Conservation (phyloP, 257 asterid species). For the Nicotiana sylvestris region DNA sequence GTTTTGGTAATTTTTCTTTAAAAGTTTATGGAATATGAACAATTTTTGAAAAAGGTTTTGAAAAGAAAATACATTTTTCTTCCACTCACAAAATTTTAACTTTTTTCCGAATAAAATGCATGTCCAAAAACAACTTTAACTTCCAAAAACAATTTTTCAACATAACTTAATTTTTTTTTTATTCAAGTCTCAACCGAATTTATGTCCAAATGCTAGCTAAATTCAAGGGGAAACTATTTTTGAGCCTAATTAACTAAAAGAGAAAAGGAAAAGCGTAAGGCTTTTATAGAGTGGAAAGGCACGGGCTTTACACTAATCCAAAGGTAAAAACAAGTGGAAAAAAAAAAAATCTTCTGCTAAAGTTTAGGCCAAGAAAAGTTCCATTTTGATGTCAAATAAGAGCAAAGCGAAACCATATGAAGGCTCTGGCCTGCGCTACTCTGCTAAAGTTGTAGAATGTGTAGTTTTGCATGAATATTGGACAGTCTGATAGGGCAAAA, state of each 20-base stretch:
- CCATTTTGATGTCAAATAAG: background rate
- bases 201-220: background rate
- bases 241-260: background rate
- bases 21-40: no score
- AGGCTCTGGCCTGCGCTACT: background rate
- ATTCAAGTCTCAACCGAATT: no score
- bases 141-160: no score
- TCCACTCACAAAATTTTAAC: no score
- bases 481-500: background rate
- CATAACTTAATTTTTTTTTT: no score
- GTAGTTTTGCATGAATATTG: background rate
- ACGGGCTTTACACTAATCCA: background rate
- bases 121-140: no score
- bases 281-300: background rate
- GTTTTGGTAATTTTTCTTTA: no score
- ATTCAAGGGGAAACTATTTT: background rate
- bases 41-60: no score
- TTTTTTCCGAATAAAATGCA: no score
- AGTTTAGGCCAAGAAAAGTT: background rate
- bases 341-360: background rate
- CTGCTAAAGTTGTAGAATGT: background rate
- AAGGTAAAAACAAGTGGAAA: background rate
- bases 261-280: background rate
- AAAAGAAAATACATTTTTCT: no score
- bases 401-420: background rate